Percentiles rank a stretch among this genome's conserved stretches.
Conservation (phyloP, 306 rosid species). For the Begonia loranthoides region DNA sequence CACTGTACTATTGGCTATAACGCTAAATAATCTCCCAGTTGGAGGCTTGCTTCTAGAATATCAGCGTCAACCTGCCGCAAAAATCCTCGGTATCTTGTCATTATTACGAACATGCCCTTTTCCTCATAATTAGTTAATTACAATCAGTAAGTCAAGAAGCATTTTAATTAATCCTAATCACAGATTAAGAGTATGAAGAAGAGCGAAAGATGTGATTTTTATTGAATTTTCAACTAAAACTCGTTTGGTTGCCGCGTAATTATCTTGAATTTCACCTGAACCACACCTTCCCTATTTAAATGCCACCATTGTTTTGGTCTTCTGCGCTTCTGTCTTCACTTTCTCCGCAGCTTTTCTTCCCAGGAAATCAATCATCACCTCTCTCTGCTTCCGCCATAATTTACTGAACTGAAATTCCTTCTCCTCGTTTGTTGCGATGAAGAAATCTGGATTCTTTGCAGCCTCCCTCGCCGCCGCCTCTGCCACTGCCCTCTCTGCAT, state of each 20-base stretch:
- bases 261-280: background rate
- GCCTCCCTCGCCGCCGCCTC: constrained; percentile 44
- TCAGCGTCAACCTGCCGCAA: constrained; percentile 13
- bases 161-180: background rate
- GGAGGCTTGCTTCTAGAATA: constrained; percentile 1
- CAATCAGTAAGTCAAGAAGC: background rate
- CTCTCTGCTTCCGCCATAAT: background rate
- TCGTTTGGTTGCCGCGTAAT: constrained; percentile 30
- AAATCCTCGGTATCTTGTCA: background rate
- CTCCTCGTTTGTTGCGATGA: constrained; percentile 17
- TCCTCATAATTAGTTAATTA: background rate
- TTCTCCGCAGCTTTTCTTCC: constrained; percentile 9
- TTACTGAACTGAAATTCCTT: background rate
- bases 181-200: background rate
- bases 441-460: constrained; percentile 38
- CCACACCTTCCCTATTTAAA: constrained; percentile 8
- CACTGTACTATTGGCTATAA: background rate
- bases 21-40: background rate
- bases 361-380: background rate
- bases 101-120: constrained; percentile 16
- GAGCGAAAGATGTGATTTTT: constrained; percentile 9
- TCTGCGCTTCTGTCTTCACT: background rate
- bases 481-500: constrained; percentile 24
- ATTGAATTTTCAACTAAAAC: background rate
- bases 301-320: constrained; percentile 6